These are phyloP conservation scores for Nicotiana attenuata DNA, from an alignment of 257 asterid genomes.

Conservation along the genomic window DNA sequence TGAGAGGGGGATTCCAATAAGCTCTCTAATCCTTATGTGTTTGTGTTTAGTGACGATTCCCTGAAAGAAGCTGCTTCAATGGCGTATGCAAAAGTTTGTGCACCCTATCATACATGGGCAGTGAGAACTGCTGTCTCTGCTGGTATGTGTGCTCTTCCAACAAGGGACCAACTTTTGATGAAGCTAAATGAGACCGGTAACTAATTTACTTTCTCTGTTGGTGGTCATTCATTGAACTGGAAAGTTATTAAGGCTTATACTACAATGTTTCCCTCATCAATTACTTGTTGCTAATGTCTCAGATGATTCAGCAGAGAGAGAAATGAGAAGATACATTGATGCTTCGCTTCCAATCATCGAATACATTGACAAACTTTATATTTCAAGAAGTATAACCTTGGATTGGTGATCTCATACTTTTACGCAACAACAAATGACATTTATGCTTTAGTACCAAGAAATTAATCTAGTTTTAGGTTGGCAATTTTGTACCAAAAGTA, in stretches of 20 bases:
- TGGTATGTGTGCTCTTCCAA: constrained; percentile 94
- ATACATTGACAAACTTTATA: constrained; percentile 68
- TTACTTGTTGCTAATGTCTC: constrained; percentile 13
- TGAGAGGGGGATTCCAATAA: too few relatives aligned
- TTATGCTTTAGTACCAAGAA: background rate
- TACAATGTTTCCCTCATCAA: background rate
- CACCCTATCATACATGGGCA: constrained; percentile 92
- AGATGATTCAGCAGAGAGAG: constrained; percentile 74
- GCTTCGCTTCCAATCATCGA: constrained; percentile 74
- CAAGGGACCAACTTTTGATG: constrained; percentile 76
- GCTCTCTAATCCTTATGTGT: background rate
- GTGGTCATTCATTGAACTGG: background rate
- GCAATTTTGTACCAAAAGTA: background rate
- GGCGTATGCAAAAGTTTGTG: constrained; percentile 81
- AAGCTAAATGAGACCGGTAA: constrained; percentile 81
- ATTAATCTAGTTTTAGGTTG: background rate
- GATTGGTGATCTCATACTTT: constrained; percentile 56
- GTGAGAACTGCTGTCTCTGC: constrained; percentile 92
- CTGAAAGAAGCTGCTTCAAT: constrained; percentile 77
- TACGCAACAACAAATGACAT: background rate
- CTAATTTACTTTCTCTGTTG: constrained; percentile 2
- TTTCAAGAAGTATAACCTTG: constrained; percentile 57
- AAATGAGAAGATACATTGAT: constrained; percentile 71
- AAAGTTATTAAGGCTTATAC: too few relatives aligned
- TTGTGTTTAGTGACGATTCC: constrained; percentile 42